A percentile compares a stretch with the other conserved stretches of the same genome.
phyloP scores from a whole-genome alignment of 129 eudicot species.

The Escallonia herrerae region DNA sequence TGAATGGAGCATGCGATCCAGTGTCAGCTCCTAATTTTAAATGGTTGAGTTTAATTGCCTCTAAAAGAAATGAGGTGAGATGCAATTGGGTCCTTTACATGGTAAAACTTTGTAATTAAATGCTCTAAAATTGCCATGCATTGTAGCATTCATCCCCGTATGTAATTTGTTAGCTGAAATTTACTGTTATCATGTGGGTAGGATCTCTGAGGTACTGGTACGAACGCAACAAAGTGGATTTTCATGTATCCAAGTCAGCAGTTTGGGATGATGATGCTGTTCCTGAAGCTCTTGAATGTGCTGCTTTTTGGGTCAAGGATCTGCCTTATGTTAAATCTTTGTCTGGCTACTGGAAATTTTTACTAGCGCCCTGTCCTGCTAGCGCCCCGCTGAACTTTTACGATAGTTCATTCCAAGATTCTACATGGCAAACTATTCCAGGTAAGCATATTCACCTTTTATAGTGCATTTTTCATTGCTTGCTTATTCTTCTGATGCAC shows the following conservation, averaged over 20 bases:
- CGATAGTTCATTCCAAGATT: slow-evolving; percentile 53
- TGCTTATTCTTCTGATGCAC: background rate
- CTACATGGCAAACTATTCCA: slow-evolving; percentile 80
- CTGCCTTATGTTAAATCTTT: slow-evolving; percentile 82
- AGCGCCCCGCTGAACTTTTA: slow-evolving; percentile 53
- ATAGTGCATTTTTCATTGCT: background rate
- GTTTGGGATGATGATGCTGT: slow-evolving; percentile 94
- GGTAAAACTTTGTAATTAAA: background rate
- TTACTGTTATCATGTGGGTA: slow-evolving; percentile 17
- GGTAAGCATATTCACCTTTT: slow-evolving; percentile 30
- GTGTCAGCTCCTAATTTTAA: background rate
- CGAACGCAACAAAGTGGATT: slow-evolving; percentile 69
- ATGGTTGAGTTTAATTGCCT: background rate
- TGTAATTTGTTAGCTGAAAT: background rate
- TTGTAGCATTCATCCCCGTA: background rate
- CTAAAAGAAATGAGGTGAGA: background rate
- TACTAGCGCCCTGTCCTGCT: slow-evolving; percentile 55
- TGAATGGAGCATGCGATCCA: background rate
- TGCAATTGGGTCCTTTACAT: background rate
- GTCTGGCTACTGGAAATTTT: slow-evolving; percentile 84
- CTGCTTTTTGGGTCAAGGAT: slow-evolving; percentile 79
- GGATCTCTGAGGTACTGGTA: slow-evolving; percentile 88
- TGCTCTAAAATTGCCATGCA: background rate
- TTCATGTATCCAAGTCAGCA: slow-evolving; percentile 60
- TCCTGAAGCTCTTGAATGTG: slow-evolving; percentile 68